These are phyloP conservation scores for Pichia cactophila DNA, from an alignment of 1,139 yeast species.

Conservation along the genomic window DNA sequence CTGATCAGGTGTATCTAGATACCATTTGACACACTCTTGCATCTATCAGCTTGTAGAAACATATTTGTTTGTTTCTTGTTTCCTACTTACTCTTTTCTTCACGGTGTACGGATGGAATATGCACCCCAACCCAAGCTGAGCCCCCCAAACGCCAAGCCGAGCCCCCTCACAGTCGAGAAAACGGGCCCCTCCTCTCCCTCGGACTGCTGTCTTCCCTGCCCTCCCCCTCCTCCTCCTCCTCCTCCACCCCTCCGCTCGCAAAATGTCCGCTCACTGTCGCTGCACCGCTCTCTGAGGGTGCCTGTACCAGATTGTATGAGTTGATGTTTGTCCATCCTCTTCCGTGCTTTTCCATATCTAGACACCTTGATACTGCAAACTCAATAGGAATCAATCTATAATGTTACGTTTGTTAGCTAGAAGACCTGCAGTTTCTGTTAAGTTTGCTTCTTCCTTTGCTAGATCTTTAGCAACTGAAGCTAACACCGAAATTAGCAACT, in stretches of 20 bases:
- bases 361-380: no score
- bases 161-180: neutral
- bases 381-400: neutral
- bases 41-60: no score
- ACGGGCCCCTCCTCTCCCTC: neutral
- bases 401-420: slow-evolving; percentile 20
- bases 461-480: slow-evolving; percentile 23
- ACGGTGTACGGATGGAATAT: no score
- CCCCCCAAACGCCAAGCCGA: neutral
- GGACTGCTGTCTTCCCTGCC: neutral
- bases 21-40: no score
- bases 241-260: neutral
- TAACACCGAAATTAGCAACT: slow-evolving; percentile 7
- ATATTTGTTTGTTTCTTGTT: no score
- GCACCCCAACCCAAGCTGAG: neutral
- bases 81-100: no score
- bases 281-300: no score
- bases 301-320: no score
- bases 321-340: neutral
- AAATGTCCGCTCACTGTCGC: neutral
- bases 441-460: slow-evolving; percentile 10
- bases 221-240: no score
- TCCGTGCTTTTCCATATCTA: neutral
- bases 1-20: neutral
- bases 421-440: slow-evolving; percentile 10